These are phyloP conservation scores for Withania somnifera DNA, from an alignment of 305 asterid species.

Conservation along the genomic window DNA sequence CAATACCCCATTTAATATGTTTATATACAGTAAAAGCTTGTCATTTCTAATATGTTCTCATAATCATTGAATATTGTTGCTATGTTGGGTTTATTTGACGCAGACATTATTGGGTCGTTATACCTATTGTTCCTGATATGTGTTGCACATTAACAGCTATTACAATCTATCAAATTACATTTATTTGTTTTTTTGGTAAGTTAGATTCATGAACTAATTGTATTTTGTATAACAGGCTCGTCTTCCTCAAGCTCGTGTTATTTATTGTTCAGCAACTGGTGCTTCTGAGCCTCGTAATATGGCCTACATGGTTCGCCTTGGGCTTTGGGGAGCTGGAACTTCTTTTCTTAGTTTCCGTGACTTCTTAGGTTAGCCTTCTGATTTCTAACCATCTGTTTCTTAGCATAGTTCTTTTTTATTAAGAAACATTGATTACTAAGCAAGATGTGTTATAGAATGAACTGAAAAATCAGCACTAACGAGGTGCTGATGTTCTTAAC, in stretches of 20 bases:
- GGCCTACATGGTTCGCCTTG: constrained; percentile 99
- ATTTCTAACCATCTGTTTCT: constrained; percentile 7
- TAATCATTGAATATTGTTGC: background rate
- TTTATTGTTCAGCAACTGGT: constrained; percentile 99
- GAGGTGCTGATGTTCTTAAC: background rate
- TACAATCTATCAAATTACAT: background rate
- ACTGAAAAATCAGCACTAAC: background rate
- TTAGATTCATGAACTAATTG: constrained; percentile 10
- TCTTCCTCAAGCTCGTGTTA: constrained; percentile 94
- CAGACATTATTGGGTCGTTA: background rate
- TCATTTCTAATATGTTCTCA: background rate
- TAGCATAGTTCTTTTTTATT: constrained; percentile 3
- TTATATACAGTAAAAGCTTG: background rate
- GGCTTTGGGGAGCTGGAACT: constrained; percentile 99
- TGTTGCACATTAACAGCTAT: background rate
- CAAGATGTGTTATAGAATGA: background rate
- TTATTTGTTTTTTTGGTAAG: background rate
- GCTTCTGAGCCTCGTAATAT: constrained; percentile 98
- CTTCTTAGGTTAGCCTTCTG: constrained; percentile 60
- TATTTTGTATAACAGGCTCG: constrained; percentile 57
- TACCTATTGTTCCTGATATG: background rate
- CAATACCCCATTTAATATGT: background rate
- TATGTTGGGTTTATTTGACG: background rate
- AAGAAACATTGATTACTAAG: background rate
- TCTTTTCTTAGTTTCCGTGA: constrained; percentile 68